Evolutionary conservation across 345 rosid species (phyloP), one percentile per base, ranked within the genome.

Genomic region (Conringia planisiliqua): DNA sequence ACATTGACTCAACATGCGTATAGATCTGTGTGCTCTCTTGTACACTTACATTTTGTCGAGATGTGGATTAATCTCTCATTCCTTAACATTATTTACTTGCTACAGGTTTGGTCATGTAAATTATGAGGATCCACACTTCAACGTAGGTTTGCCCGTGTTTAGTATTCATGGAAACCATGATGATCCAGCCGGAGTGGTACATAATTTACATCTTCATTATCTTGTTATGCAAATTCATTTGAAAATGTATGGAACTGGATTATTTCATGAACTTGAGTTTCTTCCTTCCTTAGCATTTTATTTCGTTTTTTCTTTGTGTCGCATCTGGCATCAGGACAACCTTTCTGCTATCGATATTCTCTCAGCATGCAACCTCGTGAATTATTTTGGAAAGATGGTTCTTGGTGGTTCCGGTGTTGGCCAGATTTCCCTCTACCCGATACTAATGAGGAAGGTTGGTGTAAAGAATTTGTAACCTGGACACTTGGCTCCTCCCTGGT

Each of bases 331-430:
- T 77, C 89, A 94, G 98, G 97, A 94, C 86, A 94, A 94, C 81
- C 97, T 94, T 75, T 94, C 99, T 64, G 97, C 99, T 1, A 86
- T 94, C 44, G 97, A 94, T 77, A 94, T 94, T 48, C 93, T 94
- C 65, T 94, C 99, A 11, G 86, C 97, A 14, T 90, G 97, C 89
- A 94, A 94, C 86, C 99, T 94, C 55, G 89, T 94, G 76, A 94
- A 94, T 70, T 92, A 94, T 71, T 94, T 94, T 74, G 99, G 99
- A 71, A 94, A 94, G 84, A 94, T 92, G 99, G 90, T 82, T 82
- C 99, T 94, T 77, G 97, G 93, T 76, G 99, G 99, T 80, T 94
- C 99, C 46, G 97, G 97, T 66, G 99, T 92, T 85, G 99, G 99
- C 69, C 92, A 94, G 86, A 94, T 94, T 74, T 84, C 96, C 27